Percentiles rank a stretch among this genome's conserved stretches.
Conservation (phyloP, 495 filamentous ascomycete genomes). For the Geopyxis carbonaria region DNA sequence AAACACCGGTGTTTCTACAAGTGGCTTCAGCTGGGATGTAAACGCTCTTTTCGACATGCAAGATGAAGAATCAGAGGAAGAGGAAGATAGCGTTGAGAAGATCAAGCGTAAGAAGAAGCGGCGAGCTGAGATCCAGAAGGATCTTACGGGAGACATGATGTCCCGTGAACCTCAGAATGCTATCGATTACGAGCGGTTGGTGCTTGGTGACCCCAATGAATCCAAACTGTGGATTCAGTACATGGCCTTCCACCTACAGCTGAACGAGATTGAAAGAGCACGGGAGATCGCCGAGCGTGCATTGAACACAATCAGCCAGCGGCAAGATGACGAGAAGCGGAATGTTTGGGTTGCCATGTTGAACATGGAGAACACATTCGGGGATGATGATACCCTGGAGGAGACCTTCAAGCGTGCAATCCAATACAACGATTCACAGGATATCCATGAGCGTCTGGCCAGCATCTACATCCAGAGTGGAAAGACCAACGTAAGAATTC, state of each 20-base stretch:
- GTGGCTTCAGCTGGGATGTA: slow-evolving; percentile 80
- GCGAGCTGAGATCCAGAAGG: slow-evolving; percentile 65
- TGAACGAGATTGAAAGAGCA: slow-evolving; percentile 71
- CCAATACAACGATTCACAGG: slow-evolving; percentile 79
- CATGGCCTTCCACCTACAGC: slow-evolving; percentile 89
- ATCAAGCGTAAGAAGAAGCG: slow-evolving; percentile 55
- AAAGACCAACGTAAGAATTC: slow-evolving; percentile 43
- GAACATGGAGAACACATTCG: slow-evolving; percentile 85
- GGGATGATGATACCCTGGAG: slow-evolving; percentile 66
- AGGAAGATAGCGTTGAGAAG: slow-evolving; percentile 29
- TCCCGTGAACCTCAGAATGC: slow-evolving; percentile 77
- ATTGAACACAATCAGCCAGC: slow-evolving; percentile 69
- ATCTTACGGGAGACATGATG: slow-evolving; percentile 76
- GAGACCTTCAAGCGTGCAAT: slow-evolving; percentile 84
- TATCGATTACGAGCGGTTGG: slow-evolving; percentile 80
- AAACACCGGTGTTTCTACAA: slow-evolving; percentile 46
- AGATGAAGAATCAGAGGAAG: slow-evolving; percentile 32
- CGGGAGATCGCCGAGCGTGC: slow-evolving; percentile 79
- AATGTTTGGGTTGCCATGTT: slow-evolving; percentile 90
- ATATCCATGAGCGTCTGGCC: slow-evolving; percentile 73
- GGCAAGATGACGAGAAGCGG: slow-evolving; percentile 73
- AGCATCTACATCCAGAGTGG: slow-evolving; percentile 88
- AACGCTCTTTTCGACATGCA: slow-evolving; percentile 33
- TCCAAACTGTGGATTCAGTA: slow-evolving; percentile 85
- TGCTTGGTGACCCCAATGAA: slow-evolving; percentile 78